Conservation (phyloP, 78 protist species). For the Capsaspora owczarzaki region DNA sequence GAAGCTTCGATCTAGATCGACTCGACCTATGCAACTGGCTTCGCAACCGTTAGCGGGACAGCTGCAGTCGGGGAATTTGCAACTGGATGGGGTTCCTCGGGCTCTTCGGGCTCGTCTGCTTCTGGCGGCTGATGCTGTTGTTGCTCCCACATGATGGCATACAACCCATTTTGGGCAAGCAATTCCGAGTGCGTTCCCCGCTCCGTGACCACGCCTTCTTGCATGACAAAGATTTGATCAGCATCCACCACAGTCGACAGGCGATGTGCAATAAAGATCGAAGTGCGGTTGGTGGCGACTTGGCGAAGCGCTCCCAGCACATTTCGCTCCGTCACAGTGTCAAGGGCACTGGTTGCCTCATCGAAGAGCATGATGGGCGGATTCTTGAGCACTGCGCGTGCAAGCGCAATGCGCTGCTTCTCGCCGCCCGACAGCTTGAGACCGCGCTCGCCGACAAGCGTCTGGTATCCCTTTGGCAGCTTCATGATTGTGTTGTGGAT, state of each 20-base stretch:
- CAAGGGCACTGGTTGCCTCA: constrained; percentile 86
- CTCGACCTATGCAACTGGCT: no score
- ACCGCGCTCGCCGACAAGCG: constrained; percentile 84
- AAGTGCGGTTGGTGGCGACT: constrained; percentile 27
- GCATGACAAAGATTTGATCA: constrained; percentile 62
- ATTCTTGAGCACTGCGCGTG: constrained; percentile 55
- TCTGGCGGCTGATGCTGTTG: no score
- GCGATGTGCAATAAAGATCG: constrained; percentile 77
- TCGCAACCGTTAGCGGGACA: no score
- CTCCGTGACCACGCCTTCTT: neutral
- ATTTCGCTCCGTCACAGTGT: constrained; percentile 70
- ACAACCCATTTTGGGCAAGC: neutral
- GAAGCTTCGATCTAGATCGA: no score
- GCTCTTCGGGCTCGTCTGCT: no score
- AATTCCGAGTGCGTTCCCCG: neutral
- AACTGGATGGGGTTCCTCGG: no score
- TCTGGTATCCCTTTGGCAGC: constrained; percentile 74
- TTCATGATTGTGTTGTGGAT: constrained; percentile 42
- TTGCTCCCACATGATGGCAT: neutral
- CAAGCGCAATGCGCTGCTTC: constrained; percentile 77
- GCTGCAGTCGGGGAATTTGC: no score
- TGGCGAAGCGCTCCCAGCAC: constrained; percentile 52
- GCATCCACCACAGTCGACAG: constrained; percentile 66
- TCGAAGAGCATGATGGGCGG: constrained; percentile 83
- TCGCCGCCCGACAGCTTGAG: constrained; percentile 84